Evolutionary conservation across 129 eudicot genomes (phyloP).

Genomic region (Smallanthus sonchifolius): DNA sequence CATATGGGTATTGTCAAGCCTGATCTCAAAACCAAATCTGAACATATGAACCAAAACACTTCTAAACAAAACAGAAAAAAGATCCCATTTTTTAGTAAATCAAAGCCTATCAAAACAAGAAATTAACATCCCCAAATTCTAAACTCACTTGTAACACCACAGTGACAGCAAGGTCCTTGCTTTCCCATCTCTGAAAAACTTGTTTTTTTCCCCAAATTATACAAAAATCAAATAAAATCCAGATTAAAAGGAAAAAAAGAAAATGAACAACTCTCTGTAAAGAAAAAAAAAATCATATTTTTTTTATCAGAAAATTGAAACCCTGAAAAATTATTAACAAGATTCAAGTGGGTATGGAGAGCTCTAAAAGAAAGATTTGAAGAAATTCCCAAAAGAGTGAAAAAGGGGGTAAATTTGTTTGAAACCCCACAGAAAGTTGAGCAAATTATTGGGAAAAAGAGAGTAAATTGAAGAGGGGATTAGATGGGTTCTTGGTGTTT

Average conservation of each 20-base stretch:
- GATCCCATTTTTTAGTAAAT: conserved; percentile 20
- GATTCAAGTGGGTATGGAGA: conserved; percentile 38
- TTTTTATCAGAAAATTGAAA: conserved; percentile 26
- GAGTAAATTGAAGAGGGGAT: conserved; percentile 9
- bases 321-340: conserved; percentile 25
- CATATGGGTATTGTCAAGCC: conserved; percentile 35
- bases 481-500: conserved; percentile 42
- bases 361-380: conserved; percentile 29
- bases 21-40: conserved; percentile 41
- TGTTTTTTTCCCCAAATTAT: conserved; percentile 17
- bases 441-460: conserved; percentile 11
- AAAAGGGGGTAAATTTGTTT: conserved; percentile 28
- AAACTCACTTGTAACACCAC: conserved; percentile 99
- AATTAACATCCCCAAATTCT: conserved; percentile 17
- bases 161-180: conserved; percentile 99
- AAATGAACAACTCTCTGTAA: conserved; percentile 29
- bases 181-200: conserved; percentile 68
- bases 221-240: conserved; percentile 19
- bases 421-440: conserved; percentile 36
- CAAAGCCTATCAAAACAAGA: conserved; percentile 15
- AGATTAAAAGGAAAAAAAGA: conserved; percentile 21
- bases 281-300: conserved; percentile 16
- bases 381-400: conserved; percentile 43
- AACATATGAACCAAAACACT: not conserved
- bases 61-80: conserved; percentile 13